Evolutionary conservation across 2,329 filamentous ascomycete genomes (phyloP), one percentile per base, ranked within the genome.

Genomic region (Clarireedia paspali): DNA sequence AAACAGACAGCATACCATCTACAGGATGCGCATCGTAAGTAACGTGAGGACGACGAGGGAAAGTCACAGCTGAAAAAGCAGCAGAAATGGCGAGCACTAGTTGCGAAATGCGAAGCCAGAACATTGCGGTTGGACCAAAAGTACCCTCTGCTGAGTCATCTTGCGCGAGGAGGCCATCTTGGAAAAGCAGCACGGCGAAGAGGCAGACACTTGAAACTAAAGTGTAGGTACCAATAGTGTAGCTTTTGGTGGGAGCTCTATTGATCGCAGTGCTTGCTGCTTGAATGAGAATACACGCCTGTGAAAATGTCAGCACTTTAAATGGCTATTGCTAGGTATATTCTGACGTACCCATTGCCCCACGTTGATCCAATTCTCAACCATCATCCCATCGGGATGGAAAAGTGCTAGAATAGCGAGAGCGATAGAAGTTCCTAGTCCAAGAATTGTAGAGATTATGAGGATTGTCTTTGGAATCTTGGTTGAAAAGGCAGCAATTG

Each of bases 41-140:
- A 17, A 91, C 82, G 53, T 84, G 75, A 3, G 88, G 88, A 10
- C 88, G 77, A 45, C 88, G 78, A 4, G 85, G 85, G 14, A 90
- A 72, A 1, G 77, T 75, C 12, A 85, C 59, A 60, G 77, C 78
- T 15, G 74, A 70, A 46, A 79, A 60, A 14, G 72, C 70, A 17
- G 82, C 70, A n/a, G 70, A 64, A n/a, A 81, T 30, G 14, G 73
- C 68, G 10, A 73, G 66, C 7, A 67, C 69, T 20, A 82, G 65
- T 56, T 83, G 79, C 2, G 72, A 68, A 1, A 75, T 66, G 36
- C 81, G 75, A 14, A 84, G 70, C 1, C 70, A 67, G 27, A 79
- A 72, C 17, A 74, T 68, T 5, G 59, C 62, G 4, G 62, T 47
- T 6, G 60, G 59, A 5, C 57, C 61, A 52, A 59, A 42, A 10